Percentiles rank a stretch among this genome's conserved stretches.
These are phyloP conservation scores for Boletus pseudopeckii DNA, from an alignment of 768 basidiomycete species.

Conservation along the genomic window DNA sequence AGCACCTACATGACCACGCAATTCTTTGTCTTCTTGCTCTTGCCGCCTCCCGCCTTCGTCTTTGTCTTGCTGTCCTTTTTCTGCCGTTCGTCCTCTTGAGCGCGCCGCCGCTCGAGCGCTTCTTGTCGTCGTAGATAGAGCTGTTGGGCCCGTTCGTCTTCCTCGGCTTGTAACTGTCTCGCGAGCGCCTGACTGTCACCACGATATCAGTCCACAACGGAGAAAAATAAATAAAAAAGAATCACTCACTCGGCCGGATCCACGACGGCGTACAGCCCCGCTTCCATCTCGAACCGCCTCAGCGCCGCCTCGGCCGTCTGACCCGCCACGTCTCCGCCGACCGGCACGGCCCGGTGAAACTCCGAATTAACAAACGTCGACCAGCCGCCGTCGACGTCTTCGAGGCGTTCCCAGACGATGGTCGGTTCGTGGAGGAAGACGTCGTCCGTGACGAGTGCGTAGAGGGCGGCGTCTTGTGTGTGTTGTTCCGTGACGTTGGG, in stretches of 20 bases:
- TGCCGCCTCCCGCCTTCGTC: conserved; percentile 19
- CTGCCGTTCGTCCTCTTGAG: conserved; percentile 10
- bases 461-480: conserved; percentile 48
- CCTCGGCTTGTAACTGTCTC: conserved; percentile 74
- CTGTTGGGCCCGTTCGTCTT: conserved; percentile 53
- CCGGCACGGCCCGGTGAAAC: conserved; percentile 60
- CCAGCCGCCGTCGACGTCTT: conserved; percentile 79
- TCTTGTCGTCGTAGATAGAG: conserved; percentile 34
- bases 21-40: conserved; percentile 42
- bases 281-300: conserved; percentile 45
- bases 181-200: conserved; percentile 60
- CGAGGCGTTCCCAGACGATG: conserved; percentile 88
- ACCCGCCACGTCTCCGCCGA: conserved; percentile 79
- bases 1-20: conserved; percentile 41
- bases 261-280: conserved; percentile 35
- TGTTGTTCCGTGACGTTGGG: neutral
- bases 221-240: neutral
- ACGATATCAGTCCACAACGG: neutral
- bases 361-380: conserved; percentile 76
- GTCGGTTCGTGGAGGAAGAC: conserved; percentile 73
- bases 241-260: conserved; percentile 61
- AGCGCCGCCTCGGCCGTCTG: conserved; percentile 62
- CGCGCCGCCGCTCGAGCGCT: conserved; percentile 23
- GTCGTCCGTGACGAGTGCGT: conserved; percentile 83
- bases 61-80: conserved; percentile 12